Percentiles rank a stretch among this genome's conserved stretches.
These are phyloP conservation scores for Edaphochlamys debaryana DNA, from an alignment of 139 green algal species.

Conservation along the genomic window DNA sequence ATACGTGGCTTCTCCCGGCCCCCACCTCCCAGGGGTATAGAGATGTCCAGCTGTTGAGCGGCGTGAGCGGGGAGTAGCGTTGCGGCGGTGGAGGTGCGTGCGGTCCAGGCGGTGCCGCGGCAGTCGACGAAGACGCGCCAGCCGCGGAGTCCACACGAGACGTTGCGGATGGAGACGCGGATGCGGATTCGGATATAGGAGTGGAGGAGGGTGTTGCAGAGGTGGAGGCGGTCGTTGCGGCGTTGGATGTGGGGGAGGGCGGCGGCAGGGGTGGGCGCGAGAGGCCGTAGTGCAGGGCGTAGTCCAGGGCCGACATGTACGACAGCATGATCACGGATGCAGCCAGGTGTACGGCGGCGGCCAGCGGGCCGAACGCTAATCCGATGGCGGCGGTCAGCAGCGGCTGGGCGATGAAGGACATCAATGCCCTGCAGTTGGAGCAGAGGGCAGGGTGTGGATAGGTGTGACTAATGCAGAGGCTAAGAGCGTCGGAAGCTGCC, in stretches of 20 bases:
- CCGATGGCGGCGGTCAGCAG: not conserved
- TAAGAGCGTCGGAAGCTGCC: not conserved
- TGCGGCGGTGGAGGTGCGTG: no score
- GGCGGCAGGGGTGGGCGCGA: not conserved
- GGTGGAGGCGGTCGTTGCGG: no score
- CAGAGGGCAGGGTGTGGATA: no score
- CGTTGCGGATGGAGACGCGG: no score
- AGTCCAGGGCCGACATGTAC: slow-evolving; percentile 11
- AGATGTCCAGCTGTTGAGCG: not conserved
- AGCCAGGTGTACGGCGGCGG: not conserved
- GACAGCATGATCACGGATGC: not conserved
- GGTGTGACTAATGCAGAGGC: no score
- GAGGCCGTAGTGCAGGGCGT: slow-evolving; percentile 34
- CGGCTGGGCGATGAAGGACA: not conserved
- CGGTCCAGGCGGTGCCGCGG: no score
- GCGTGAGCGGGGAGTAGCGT: not conserved
- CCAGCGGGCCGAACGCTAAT: not conserved
- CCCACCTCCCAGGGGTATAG: not conserved
- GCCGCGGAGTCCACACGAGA: no score
- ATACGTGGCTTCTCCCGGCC: no score
- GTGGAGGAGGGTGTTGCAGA: no score
- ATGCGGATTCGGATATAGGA: no score
- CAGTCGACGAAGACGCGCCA: no score
- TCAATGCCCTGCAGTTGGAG: not conserved
- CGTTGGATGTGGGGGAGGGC: no score